These are phyloP conservation scores for Candida montana DNA, from an alignment of 805 yeast species.

Conservation along the genomic window DNA sequence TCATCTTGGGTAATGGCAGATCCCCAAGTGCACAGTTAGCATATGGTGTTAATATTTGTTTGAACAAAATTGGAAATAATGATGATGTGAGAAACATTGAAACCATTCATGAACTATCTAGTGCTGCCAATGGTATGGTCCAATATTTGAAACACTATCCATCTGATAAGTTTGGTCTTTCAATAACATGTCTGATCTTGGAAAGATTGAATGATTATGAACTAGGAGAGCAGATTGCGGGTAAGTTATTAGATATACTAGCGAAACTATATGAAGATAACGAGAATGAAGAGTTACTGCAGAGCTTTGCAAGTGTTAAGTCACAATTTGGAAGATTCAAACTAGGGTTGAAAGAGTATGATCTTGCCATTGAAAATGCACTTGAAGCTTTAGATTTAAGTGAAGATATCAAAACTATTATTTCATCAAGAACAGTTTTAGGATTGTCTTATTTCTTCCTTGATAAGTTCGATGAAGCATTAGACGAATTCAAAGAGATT, in stretches of 20 bases:
- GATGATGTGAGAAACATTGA: conserved; percentile 50
- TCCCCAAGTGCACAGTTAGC: conserved; percentile 65
- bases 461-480: conserved; percentile 56
- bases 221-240: conserved; percentile 45
- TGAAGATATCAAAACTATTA: conserved; percentile 30
- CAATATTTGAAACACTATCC: conserved; percentile 61
- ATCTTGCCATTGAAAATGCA: conserved; percentile 55
- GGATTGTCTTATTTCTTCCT: conserved; percentile 69
- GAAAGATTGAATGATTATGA: conserved; percentile 69
- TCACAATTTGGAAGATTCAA: conserved; percentile 68
- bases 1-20: conserved; percentile 67
- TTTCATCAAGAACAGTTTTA: conserved; percentile 63
- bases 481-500: conserved; percentile 63
- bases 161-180: conserved; percentile 50
- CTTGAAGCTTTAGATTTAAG: conserved; percentile 46
- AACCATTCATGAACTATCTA: conserved; percentile 57
- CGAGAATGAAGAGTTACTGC: conserved; percentile 43
- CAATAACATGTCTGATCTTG: conserved; percentile 46
- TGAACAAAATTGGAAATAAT: conserved; percentile 37
- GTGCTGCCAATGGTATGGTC: conserved; percentile 62
- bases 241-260: conserved; percentile 39
- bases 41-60: conserved; percentile 57
- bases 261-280: conserved; percentile 52
- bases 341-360: conserved; percentile 55
- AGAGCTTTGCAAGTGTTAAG: conserved; percentile 53